phyloP scores from a whole-genome alignment of 805 yeast species.

The Ogataea paraovalis region DNA sequence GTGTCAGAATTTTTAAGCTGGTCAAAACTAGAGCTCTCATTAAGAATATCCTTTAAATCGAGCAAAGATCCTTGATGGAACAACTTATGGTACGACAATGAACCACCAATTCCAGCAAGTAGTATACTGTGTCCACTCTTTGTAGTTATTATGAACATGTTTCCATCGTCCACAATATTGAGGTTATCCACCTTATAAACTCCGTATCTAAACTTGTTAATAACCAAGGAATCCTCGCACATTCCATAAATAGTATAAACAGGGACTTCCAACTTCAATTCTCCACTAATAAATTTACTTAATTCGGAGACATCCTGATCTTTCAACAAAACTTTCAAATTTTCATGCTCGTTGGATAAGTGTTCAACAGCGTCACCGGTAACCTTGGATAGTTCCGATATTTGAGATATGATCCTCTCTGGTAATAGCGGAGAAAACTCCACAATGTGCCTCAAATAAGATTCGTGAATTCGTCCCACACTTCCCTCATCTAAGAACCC shows the following conservation, averaged over 20 bases:
- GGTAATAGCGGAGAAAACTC: slow-evolving; percentile 61
- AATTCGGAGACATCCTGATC: slow-evolving; percentile 48
- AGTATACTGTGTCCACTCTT: slow-evolving; percentile 43
- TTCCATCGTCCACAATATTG: slow-evolving; percentile 56
- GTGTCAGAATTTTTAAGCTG: slow-evolving; percentile 22
- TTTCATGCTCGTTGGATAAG: slow-evolving; percentile 34
- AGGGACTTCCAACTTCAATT: slow-evolving; percentile 45
- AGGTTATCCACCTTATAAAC: slow-evolving; percentile 53
- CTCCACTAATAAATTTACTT: slow-evolving; percentile 43
- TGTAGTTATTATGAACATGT: slow-evolving; percentile 40
- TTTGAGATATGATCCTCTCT: slow-evolving; percentile 42
- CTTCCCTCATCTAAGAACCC: slow-evolving; percentile 68
- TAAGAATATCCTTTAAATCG: slow-evolving; percentile 30
- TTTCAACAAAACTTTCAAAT: slow-evolving; percentile 32
- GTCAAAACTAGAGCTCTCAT: slow-evolving; percentile 17
- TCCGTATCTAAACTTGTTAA: slow-evolving; percentile 58
- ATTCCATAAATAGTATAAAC: slow-evolving; percentile 78
- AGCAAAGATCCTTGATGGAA: slow-evolving; percentile 59
- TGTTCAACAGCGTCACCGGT: slow-evolving; percentile 39
- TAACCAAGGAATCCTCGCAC: slow-evolving; percentile 66
- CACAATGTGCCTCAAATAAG: slow-evolving; percentile 59
- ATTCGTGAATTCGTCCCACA: slow-evolving; percentile 49
- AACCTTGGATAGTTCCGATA: slow-evolving; percentile 48
- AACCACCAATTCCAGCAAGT: slow-evolving; percentile 70
- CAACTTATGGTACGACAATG: slow-evolving; percentile 58